phyloP scores from a whole-genome alignment of 768 basidiomycete species.

The Serendipita vermifera region DNA sequence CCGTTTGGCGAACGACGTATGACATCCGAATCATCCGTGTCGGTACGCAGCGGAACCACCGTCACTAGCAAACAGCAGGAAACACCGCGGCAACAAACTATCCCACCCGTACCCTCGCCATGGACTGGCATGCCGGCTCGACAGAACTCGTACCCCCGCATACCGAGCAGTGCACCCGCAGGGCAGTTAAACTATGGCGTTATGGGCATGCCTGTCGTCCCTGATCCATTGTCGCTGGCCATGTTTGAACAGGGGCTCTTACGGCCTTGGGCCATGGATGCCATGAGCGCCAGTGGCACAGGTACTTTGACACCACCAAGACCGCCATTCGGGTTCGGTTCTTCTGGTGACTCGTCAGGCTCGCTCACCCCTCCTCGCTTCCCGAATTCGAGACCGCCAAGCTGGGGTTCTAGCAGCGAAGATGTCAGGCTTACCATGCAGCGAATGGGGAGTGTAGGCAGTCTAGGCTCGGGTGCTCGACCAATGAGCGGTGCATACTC shows the following conservation, averaged over 20 bases:
- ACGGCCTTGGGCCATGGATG: neutral
- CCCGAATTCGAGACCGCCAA: neutral
- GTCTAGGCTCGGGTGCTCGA: neutral
- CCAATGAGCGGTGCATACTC: too few species aligned
- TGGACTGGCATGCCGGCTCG: neutral
- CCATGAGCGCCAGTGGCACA: neutral
- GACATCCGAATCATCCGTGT: too few species aligned
- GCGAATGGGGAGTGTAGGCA: neutral
- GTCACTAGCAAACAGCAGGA: neutral
- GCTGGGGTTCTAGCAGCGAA: constrained; percentile 3
- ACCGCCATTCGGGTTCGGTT: neutral
- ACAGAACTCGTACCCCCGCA: neutral
- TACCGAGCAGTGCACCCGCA: neutral
- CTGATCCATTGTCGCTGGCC: neutral
- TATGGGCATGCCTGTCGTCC: neutral
- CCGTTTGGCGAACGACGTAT: too few species aligned
- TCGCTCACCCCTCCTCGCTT: constrained; percentile 1
- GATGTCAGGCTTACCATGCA: neutral
- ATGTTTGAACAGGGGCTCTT: constrained; percentile 9
- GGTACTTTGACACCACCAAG: constrained; percentile 3
- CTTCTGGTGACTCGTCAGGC: constrained; percentile 1
- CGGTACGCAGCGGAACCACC: too few species aligned
- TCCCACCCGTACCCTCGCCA: neutral
- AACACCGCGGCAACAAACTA: neutral
- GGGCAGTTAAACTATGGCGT: neutral